These are phyloP conservation scores for Acacia confusa DNA, from an alignment of 306 rosid genomes.

Conservation along the genomic window DNA sequence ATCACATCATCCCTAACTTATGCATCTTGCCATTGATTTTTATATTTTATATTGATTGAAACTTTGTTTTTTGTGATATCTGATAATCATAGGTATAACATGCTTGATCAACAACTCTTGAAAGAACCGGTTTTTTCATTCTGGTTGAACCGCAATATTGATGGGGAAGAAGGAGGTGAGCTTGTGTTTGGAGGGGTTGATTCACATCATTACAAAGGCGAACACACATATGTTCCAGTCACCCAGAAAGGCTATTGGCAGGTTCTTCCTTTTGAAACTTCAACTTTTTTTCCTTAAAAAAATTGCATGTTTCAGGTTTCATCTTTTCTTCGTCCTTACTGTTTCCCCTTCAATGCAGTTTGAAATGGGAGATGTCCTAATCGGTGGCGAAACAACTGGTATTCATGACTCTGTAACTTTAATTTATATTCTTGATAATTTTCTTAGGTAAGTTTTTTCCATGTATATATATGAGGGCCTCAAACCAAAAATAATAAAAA, in stretches of 20 bases:
- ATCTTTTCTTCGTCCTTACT: not conserved
- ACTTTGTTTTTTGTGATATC: not conserved
- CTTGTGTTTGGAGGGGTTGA: constrained; percentile 47
- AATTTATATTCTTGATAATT: not conserved
- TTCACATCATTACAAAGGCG: constrained; percentile 43
- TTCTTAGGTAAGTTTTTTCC: not conserved
- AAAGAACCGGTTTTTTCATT: constrained; percentile 43
- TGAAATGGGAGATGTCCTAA: constrained; percentile 37
- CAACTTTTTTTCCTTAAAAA: not conserved
- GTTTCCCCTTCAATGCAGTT: constrained; percentile 29
- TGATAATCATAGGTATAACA: constrained; percentile 34
- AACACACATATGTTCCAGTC: constrained; percentile 43
- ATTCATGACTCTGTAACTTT: not conserved
- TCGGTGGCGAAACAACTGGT: constrained; percentile 44
- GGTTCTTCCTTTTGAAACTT: constrained; percentile 26
- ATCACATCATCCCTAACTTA: too few relatives aligned
- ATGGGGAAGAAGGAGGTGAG: constrained; percentile 42
- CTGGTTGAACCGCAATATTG: constrained; percentile 40
- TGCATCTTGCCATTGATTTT: not conserved
- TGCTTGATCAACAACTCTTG: constrained; percentile 35
- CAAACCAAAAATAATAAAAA: not conserved
- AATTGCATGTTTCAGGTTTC: not conserved
- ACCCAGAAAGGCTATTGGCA: constrained; percentile 48
- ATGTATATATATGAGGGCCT: not conserved
- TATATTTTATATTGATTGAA: not conserved